Evolutionary conservation across 2,329 filamentous ascomycete species (phyloP).

Genomic region (Penicillium sp.): DNA sequence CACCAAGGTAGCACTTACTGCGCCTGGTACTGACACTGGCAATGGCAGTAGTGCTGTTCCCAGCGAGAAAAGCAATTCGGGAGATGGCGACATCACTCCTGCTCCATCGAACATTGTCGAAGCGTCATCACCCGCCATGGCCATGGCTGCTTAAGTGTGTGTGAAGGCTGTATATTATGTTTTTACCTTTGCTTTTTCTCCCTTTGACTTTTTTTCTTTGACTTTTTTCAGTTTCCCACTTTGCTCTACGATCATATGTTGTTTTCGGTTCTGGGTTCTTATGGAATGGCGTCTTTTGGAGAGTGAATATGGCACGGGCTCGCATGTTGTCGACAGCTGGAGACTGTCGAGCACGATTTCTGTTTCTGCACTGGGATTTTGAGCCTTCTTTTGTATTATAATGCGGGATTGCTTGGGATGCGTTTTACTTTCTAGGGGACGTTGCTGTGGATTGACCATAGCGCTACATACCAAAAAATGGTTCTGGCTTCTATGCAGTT

Average conservation of each 20-base stretch:
- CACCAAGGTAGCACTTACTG: conserved; percentile 50
- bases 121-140: conserved; percentile 48
- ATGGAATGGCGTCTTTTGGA: conserved; percentile 5
- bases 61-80: conserved; percentile 57
- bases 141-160: conserved; percentile 33
- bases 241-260: conserved; percentile 2
- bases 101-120: conserved; percentile 45
- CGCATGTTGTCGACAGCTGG: neutral
- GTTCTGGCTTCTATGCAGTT: neutral
- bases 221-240: conserved; percentile 3
- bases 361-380: neutral
- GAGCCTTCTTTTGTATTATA: conserved; percentile 2
- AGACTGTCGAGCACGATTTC: neutral
- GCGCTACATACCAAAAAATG: neutral
- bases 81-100: conserved; percentile 45
- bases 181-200: conserved; percentile 14
- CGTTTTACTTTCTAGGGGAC: neutral
- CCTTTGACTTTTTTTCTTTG: conserved; percentile 1
- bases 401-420: neutral
- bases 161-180: conserved; percentile 1
- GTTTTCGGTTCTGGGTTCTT: conserved; percentile 2
- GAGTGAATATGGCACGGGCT: neutral
- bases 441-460: neutral
- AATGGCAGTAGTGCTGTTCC: conserved; percentile 48
- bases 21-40: conserved; percentile 17